Base-by-base conservation (phyloP, 176 grass and related monocot species). In the Olyra latifolia region DNA sequence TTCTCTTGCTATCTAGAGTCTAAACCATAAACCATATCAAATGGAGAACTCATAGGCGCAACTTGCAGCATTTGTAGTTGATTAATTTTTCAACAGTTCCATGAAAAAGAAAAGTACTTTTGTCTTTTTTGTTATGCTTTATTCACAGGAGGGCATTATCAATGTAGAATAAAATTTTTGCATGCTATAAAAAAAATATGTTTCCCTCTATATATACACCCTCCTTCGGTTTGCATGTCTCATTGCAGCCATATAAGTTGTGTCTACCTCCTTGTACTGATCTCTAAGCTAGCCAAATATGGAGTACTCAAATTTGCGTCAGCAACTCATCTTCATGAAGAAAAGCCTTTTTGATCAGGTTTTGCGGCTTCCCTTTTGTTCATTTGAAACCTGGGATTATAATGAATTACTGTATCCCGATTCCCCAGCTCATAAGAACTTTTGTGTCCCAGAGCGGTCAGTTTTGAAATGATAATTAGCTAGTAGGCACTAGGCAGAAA, bases 321-420 rank as follows among this genome's bases (percentile, higher is more conserved):
- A 75, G 65, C 85, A 88, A 59, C 55, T 82, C 47, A 69, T 52
- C 80, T 81, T 27, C 77, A 89, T 94, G 92, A 94, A 87, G 92
- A 94, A 87, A 87, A 89, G 61, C 50, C 69, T 94, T 72, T 91
- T 94, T 71, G 92, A 94, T 94, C 89, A 94, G 92, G 92, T 91
- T 88, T 71, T 62, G 56, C 59, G 14, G 56, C 23, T 29, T 41
- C 8, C 14, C 39, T 17, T 78, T 67, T 63, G 23, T 80, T 50
- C 56, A 47, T 73, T 19, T 10, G 15, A 81, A 52, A 85, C 17
- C 50, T 58, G 6, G 48, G 25, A 46, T 72, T 61, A 45, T 57
- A 46, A 67, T 55, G 2, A 80, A 40, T 54, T 48, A 75, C 19
- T 42, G 24, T 62, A 39, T 61, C 17, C n/a, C 44, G 20, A 17